phyloP scores from a whole-genome alignment of 2,329 filamentous ascomycete genomes.

The Claviceps capensis region DNA sequence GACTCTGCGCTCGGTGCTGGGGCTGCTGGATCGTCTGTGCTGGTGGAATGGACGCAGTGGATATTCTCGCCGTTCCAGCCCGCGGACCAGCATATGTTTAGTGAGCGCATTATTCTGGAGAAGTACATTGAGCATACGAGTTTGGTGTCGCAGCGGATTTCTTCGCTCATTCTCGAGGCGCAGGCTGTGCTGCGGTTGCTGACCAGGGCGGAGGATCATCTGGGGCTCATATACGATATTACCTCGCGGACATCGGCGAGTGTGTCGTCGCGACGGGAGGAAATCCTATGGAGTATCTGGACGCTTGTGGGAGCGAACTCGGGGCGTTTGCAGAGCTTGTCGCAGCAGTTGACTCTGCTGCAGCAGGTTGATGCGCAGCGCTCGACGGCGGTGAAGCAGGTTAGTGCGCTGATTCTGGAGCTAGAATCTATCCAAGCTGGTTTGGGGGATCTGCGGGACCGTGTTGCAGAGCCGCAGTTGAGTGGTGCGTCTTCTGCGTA shows the following conservation, averaged over 20 bases:
- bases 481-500: conserved; percentile 25
- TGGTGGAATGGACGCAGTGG: conserved; percentile 29
- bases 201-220: conserved; percentile 52
- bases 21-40: conserved; percentile 19
- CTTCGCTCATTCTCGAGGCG: conserved; percentile 53
- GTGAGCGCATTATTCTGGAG: conserved; percentile 49
- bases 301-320: conserved; percentile 60
- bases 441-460: conserved; percentile 56
- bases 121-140: conserved; percentile 63
- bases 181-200: conserved; percentile 53
- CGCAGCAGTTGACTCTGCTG: conserved; percentile 50
- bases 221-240: conserved; percentile 57
- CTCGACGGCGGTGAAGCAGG: conserved; percentile 49
- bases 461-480: conserved; percentile 53
- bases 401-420: conserved; percentile 57
- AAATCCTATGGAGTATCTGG: conserved; percentile 59
- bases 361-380: conserved; percentile 53
- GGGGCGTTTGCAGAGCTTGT: conserved; percentile 43
- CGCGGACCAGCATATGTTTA: conserved; percentile 26
- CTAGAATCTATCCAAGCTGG: conserved; percentile 59
- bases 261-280: conserved; percentile 44
- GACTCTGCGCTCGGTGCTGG: conserved; percentile 14
- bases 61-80: conserved; percentile 50
- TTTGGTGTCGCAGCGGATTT: conserved; percentile 56
- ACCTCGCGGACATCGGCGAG: conserved; percentile 48